phyloP scores from a whole-genome alignment of 2,329 filamentous ascomycete genomes.

The Fusarium virguliforme region DNA sequence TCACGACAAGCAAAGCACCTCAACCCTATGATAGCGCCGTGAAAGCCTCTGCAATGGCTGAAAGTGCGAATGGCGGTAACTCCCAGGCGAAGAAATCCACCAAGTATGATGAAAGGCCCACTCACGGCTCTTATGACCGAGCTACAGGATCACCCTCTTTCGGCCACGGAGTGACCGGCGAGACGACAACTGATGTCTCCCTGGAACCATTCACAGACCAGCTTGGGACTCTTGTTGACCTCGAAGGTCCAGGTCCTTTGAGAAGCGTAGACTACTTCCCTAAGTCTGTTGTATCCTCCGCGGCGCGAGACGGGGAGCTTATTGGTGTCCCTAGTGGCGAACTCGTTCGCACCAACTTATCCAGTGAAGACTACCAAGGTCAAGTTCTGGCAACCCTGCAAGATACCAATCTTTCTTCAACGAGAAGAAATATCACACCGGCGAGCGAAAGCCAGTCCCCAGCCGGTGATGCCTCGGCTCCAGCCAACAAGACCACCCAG shows the following conservation, averaged over 20 bases:
- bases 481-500: background rate
- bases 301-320: background rate
- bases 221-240: background rate
- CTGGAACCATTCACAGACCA: background rate
- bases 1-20: background rate
- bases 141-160: background rate
- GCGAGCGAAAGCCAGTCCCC: background rate
- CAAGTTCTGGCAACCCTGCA: no score
- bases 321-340: background rate
- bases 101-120: background rate
- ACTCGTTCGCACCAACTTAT: background rate
- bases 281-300: background rate
- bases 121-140: background rate
- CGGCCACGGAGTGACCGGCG: background rate
- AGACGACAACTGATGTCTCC: background rate
- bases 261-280: background rate
- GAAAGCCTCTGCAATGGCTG: background rate
- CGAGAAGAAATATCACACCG: background rate
- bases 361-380: background rate
- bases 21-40: background rate
- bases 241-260: background rate
- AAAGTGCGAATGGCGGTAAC: background rate
- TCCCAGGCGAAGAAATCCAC: background rate
- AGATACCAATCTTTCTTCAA: background rate
- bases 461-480: background rate